Base-by-base conservation (phyloP, 1,284 basidiomycete species). In the Naganishia liquefaciens region DNA sequence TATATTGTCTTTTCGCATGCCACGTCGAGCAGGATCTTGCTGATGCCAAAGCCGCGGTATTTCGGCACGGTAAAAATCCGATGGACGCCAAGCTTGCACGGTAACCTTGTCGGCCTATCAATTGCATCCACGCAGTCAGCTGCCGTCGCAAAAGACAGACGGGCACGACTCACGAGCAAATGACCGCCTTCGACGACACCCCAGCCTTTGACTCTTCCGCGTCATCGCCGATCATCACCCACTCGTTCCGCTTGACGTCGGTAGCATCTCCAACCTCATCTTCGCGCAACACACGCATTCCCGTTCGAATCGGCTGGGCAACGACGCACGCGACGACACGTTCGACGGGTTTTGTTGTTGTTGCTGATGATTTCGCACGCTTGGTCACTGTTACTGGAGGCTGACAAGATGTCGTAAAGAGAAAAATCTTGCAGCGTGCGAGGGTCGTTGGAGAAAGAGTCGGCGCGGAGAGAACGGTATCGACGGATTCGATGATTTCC, bases 71-170 rank as follows among this genome's bases (percentile, higher is more conserved):
- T 79, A 74, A 80, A 82, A 23, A 82, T 73, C 39, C 81, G 73
- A 65, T 81, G 80, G 11, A 82, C 78, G 30, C 81, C 81, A 6
- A 82, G 70, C 0, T 77, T 71, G 0, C 79, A 79, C 0, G 78
- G 73, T 0, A 78, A 69, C 0, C 74, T 72, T 33, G 55, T 68
- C 0, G 80, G 78, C 15, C 79, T 81, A 63, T 6, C 37, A 7
- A 42, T 17, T 23, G 42, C n/a, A 37, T 19, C 13, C 54, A 5
- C 21, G 44, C 11, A 64, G 49, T 53, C 43, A 19, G 11, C 13
- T 3, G 10, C 6, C 37, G 17, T 11, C 27, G 57, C 5, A 57
- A 25, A 63, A 44, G 13, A 4, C 30, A n/a, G 42, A 43, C 37
- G 11, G 13, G 25, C 5, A 33, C 5, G 1, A 77, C 80, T 73